These are phyloP conservation scores for Bremia lactucae DNA, from an alignment of 352 stramenopile genomes.

Conservation along the genomic window DNA sequence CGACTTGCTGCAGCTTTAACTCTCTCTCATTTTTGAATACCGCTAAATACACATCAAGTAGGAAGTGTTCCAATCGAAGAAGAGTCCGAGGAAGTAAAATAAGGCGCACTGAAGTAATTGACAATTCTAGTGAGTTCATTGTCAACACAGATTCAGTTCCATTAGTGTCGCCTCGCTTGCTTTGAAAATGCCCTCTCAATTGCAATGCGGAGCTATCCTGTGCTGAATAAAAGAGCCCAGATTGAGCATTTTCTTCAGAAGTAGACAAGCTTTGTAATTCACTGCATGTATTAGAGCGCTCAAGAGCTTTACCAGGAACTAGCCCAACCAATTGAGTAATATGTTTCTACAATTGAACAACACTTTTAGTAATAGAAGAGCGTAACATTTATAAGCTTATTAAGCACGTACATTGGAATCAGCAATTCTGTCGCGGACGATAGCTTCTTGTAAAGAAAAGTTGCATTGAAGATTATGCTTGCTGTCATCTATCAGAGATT, in stretches of 20 bases:
- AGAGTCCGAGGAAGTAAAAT: conserved; percentile 41
- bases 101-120: conserved; percentile 34
- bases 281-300: conserved; percentile 16
- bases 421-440: conserved; percentile 37
- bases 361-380: conserved; percentile 3
- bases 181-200: conserved; percentile 16
- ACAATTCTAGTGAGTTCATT: conserved; percentile 21
- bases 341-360: conserved; percentile 23
- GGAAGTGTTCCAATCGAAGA: conserved; percentile 48
- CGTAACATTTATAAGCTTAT: neutral
- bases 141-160: conserved; percentile 7
- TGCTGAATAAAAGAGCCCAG: too few relatives aligned
- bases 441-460: conserved; percentile 30
- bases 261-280: too few relatives aligned
- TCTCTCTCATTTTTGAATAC: conserved; percentile 30
- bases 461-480: conserved; percentile 22
- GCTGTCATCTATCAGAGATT: neutral
- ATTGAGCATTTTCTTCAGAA: too few relatives aligned
- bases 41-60: conserved; percentile 35
- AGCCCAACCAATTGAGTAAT: conserved; percentile 28
- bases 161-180: conserved; percentile 1
- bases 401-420: conserved; percentile 29
- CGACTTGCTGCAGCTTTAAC: conserved; percentile 30
- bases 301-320: conserved; percentile 17
- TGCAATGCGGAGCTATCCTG: conserved; percentile 17